A percentile compares a stretch with the other conserved stretches of the same genome.
Conservation (phyloP, 78 protist species). For the Monocercomonoides exilis region DNA sequence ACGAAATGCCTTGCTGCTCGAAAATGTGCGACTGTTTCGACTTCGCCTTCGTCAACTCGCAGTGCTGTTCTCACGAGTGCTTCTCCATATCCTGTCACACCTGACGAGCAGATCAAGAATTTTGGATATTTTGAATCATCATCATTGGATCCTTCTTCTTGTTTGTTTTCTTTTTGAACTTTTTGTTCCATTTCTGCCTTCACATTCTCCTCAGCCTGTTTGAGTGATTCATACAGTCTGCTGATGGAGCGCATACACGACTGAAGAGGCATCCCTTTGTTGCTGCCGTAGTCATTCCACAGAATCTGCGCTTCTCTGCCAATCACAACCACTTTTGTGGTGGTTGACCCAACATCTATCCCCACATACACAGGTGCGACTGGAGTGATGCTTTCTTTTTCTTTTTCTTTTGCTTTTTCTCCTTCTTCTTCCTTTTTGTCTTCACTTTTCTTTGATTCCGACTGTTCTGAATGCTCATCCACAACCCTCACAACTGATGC, state of each 20-base stretch:
- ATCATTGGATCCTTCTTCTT: neutral
- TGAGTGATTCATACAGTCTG: neutral
- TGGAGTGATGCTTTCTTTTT: too few relatives aligned
- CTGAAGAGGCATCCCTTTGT: conserved; percentile 22
- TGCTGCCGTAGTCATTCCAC: neutral
- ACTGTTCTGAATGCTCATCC: neutral
- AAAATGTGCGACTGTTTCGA: conserved; percentile 26
- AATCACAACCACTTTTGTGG: conserved; percentile 16
- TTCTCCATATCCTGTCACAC: conserved; percentile 35
- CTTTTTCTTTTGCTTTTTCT: too few relatives aligned
- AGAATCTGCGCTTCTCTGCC: neutral
- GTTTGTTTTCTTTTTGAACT: neutral
- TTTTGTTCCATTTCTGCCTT: neutral
- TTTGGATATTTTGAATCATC: neutral
- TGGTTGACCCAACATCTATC: conserved; percentile 31
- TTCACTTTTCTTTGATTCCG: neutral
- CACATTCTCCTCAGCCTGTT: neutral
- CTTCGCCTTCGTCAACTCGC: neutral
- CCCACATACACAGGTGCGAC: conserved; percentile 12
- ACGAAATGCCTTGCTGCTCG: conserved; percentile 14
- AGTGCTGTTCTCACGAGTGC: neutral
- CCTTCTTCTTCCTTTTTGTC: too few relatives aligned
- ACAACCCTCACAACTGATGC: neutral
- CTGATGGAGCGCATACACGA: neutral
- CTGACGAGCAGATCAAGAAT: neutral